A percentile compares a stretch with the other conserved stretches of the same genome.
Evolutionary conservation across 164 flowering plant genomes (phyloP).

Genomic region (Kalanchoe fedtschenkoi): DNA sequence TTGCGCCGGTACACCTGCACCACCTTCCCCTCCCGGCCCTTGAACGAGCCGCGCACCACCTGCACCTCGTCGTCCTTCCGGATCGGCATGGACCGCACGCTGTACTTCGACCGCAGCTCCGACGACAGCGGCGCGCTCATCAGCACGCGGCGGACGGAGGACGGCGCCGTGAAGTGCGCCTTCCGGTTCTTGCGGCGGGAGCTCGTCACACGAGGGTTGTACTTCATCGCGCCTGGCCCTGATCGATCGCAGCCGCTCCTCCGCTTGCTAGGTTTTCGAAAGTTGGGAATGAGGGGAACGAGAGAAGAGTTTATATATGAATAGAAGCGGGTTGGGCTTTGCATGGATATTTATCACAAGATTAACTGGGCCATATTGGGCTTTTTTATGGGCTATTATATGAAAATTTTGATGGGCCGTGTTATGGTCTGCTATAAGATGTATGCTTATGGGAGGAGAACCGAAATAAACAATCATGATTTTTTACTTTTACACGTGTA

Average conservation of each 20-base stretch:
- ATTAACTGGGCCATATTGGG: too few species aligned
- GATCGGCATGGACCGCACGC: conserved; percentile 60
- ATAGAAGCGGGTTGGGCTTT: too few species aligned
- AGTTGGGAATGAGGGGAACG: not conserved
- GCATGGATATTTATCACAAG: too few species aligned
- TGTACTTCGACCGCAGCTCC: conserved; percentile 58
- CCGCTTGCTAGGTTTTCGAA: not conserved
- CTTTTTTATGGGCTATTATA: too few species aligned
- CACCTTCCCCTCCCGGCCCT: conserved; percentile 74
- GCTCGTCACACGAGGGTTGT: conserved; percentile 48
- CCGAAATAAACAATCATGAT: too few species aligned
- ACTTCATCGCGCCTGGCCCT: conserved; percentile 34
- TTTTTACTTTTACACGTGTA: too few species aligned
- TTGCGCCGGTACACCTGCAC: conserved; percentile 72
- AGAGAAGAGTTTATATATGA: too few species aligned
- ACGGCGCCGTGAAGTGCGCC: conserved; percentile 75
- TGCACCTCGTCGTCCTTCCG: conserved; percentile 84
- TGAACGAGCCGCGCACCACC: conserved; percentile 62
- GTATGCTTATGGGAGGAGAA: too few species aligned
- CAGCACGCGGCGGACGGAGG: conserved; percentile 51
- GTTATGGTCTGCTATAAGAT: too few species aligned
- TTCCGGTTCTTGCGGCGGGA: conserved; percentile 60
- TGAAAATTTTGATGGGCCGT: too few species aligned
- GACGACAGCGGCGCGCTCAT: conserved; percentile 57
- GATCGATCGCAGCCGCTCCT: not conserved